Conservation (phyloP, 2,329 filamentous ascomycete species). For the Chrysoporthe austroafricana region DNA sequence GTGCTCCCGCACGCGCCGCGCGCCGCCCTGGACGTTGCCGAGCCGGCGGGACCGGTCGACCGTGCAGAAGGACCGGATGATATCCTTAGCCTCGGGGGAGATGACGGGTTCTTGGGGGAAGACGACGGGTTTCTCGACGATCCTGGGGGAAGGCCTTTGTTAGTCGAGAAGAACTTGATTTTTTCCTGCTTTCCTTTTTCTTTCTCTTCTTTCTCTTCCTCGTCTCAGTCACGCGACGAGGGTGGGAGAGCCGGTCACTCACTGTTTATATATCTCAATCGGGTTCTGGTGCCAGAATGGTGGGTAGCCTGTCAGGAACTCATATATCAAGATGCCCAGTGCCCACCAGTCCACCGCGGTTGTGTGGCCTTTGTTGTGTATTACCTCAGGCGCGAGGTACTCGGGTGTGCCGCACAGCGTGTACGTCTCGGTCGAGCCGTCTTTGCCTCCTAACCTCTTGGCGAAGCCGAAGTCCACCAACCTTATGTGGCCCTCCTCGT, state of each 20-base stretch:
- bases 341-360: constrained; percentile 88
- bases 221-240: not conserved
- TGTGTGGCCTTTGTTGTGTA: constrained; percentile 77
- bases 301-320: constrained; percentile 83
- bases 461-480: constrained; percentile 86
- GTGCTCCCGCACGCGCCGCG: constrained; percentile 72
- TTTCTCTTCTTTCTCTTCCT: not conserved
- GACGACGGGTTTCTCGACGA: constrained; percentile 75
- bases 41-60: constrained; percentile 78
- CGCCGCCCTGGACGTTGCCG: constrained; percentile 78
- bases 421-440: constrained; percentile 67
- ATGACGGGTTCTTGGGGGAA: constrained; percentile 72
- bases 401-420: constrained; percentile 84
- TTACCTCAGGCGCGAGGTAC: constrained; percentile 83
- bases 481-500: constrained; percentile 78
- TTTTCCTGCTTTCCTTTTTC: not conserved
- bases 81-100: constrained; percentile 70
- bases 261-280: constrained; percentile 85
- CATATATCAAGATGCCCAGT: constrained; percentile 80
- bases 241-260: constrained; percentile 32
- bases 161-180: constrained; percentile 20
- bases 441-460: constrained; percentile 69
- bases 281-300: constrained; percentile 88
- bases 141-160: constrained; percentile 51
- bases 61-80: constrained; percentile 77